phyloP scores from a whole-genome alignment of 257 asterid species.

The Jacaranda copaia region DNA sequence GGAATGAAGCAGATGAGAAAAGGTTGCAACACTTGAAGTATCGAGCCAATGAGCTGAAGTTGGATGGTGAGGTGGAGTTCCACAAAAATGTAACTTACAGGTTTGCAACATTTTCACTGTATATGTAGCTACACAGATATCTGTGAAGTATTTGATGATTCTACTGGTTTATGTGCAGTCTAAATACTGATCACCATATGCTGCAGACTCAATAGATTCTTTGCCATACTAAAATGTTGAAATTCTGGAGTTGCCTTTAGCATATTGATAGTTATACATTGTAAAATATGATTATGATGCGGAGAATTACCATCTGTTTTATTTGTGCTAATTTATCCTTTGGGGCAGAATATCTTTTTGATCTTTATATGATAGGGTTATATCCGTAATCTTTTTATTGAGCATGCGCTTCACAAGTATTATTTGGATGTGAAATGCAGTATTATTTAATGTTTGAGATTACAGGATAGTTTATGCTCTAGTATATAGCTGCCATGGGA shows the following conservation, averaged over 20 bases:
- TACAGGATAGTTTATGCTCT: background rate
- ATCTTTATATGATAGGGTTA: background rate
- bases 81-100: constrained; percentile 86
- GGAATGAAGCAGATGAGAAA: constrained; percentile 93
- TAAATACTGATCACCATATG: background rate
- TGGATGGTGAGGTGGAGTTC: constrained; percentile 87
- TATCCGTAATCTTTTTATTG: background rate
- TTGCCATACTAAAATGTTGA: background rate
- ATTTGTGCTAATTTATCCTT: background rate
- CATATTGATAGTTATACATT: background rate
- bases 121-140: background rate
- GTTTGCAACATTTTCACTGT: constrained; percentile 44
- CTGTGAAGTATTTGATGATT: constrained; percentile 3
- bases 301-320: background rate
- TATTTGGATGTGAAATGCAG: background rate
- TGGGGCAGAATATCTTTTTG: background rate
- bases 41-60: constrained; percentile 67
- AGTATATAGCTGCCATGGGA: background rate
- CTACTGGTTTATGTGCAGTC: constrained; percentile 1
- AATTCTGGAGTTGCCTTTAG: constrained; percentile 7
- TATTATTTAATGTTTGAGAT: constrained; percentile 9
- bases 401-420: constrained; percentile 9
- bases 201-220: background rate
- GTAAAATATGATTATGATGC: background rate
- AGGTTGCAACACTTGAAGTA: constrained; percentile 84